phyloP scores from a whole-genome alignment of 352 stramenopile species.

The Phytopythium cucurbitacearum region DNA sequence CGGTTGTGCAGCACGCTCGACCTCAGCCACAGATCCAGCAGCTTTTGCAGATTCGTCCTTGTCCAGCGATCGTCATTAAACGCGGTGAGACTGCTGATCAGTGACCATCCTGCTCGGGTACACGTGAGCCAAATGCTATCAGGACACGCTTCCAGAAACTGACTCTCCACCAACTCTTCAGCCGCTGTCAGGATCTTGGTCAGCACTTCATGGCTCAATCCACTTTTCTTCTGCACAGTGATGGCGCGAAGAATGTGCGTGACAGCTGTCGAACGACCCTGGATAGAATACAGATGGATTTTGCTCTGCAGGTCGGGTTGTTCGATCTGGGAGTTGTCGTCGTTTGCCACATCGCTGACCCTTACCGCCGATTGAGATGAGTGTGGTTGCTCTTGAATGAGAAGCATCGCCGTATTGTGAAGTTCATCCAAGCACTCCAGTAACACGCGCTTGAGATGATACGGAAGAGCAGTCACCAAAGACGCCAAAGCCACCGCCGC shows the following conservation, averaged over 20 bases:
- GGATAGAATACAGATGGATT: conserved; percentile 66
- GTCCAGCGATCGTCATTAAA: conserved; percentile 67
- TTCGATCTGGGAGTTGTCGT: background rate
- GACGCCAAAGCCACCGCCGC: conserved; percentile 57
- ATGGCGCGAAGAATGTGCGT: conserved; percentile 56
- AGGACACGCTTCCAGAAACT: conserved; percentile 67
- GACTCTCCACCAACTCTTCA: conserved; percentile 69
- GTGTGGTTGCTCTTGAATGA: conserved; percentile 4
- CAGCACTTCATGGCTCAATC: conserved; percentile 50
- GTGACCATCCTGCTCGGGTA: conserved; percentile 75
- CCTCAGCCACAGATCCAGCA: conserved; percentile 73
- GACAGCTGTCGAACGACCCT: conserved; percentile 66
- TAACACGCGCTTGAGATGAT: conserved; percentile 50
- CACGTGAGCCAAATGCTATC: conserved; percentile 87
- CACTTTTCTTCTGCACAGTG: conserved; percentile 32
- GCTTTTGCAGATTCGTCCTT: conserved; percentile 41
- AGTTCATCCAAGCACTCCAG: conserved; percentile 34
- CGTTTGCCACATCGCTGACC: background rate
- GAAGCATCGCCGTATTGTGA: conserved; percentile 30
- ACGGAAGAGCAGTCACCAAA: conserved; percentile 62
- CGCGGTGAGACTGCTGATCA: conserved; percentile 66
- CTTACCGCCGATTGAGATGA: background rate
- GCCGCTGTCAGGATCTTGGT: conserved; percentile 64
- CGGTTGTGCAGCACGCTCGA: conserved; percentile 73
- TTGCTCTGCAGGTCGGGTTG: conserved; percentile 47